Conservation (phyloP, 2,329 filamentous ascomycete species). For the Stachybotrys chartarum region DNA sequence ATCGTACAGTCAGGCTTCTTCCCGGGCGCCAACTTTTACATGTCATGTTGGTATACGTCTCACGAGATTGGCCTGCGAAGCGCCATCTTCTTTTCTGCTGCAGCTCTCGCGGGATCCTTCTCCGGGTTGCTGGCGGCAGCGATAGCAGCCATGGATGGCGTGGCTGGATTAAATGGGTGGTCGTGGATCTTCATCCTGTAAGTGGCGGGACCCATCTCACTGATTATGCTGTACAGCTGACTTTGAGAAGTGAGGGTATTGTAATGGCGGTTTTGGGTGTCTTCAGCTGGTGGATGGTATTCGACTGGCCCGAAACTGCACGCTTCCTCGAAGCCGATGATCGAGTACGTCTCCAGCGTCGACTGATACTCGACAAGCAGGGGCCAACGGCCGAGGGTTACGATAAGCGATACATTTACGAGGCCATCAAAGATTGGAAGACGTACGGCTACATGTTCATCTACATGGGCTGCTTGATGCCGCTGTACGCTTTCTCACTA, state of each 20-base stretch:
- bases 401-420: constrained; percentile 62
- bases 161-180: constrained; percentile 7
- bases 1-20: constrained; percentile 3
- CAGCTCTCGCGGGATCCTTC: constrained; percentile 16
- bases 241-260: constrained; percentile 44
- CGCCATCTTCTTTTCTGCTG: constrained; percentile 10
- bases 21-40: constrained; percentile 1
- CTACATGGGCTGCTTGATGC: constrained; percentile 39
- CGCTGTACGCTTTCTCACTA: constrained; percentile 46
- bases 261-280: constrained; percentile 59
- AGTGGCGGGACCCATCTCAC: not conserved
- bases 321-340: constrained; percentile 61
- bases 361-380: constrained; percentile 63
- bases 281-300: constrained; percentile 63
- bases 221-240: not conserved
- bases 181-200: constrained; percentile 4
- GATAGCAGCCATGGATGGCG: constrained; percentile 8
- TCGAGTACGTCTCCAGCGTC: constrained; percentile 58
- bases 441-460: constrained; percentile 46
- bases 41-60: constrained; percentile 9
- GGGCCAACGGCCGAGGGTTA: constrained; percentile 64
- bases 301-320: constrained; percentile 72
- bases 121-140: constrained; percentile 14
- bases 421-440: constrained; percentile 70
- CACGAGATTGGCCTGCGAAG: constrained; percentile 8